Percentiles rank a stretch among this genome's conserved stretches.
These are phyloP conservation scores for Auriscalpium microsporum DNA, from an alignment of 768 basidiomycete species.

Conservation along the genomic window DNA sequence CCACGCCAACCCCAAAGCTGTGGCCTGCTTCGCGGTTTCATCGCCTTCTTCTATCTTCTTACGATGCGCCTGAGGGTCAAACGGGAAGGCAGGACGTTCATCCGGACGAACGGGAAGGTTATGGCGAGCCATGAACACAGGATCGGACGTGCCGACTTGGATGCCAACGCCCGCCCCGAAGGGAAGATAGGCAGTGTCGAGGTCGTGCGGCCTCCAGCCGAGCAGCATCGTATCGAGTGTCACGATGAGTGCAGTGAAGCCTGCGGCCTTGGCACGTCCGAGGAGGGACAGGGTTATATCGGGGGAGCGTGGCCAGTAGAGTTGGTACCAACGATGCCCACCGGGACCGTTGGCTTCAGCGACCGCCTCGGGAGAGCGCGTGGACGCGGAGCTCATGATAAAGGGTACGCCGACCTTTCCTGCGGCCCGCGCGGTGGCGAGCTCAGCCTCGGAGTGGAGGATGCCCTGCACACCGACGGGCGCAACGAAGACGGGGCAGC, in stretches of 20 bases:
- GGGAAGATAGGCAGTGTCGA: slow-evolving; percentile 56
- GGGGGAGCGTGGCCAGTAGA: slow-evolving; percentile 65
- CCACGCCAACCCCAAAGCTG: slow-evolving; percentile 53
- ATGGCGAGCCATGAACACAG: slow-evolving; percentile 62
- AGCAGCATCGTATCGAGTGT: slow-evolving; percentile 68
- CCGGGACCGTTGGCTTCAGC: slow-evolving; percentile 55
- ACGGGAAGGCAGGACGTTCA: slow-evolving; percentile 45
- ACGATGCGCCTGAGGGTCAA: slow-evolving; percentile 42
- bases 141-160: slow-evolving; percentile 65
- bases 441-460: slow-evolving; percentile 61
- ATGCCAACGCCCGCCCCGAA: slow-evolving; percentile 57
- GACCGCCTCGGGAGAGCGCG: slow-evolving; percentile 70
- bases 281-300: slow-evolving; percentile 60
- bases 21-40: slow-evolving; percentile 27
- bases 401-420: slow-evolving; percentile 54
- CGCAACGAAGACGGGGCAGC: slow-evolving; percentile 56
- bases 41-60: slow-evolving; percentile 39
- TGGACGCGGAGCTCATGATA: slow-evolving; percentile 69
- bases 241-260: slow-evolving; percentile 66
- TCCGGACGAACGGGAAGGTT: slow-evolving; percentile 36
- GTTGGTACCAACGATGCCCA: slow-evolving; percentile 70
- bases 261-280: slow-evolving; percentile 52
- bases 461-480: slow-evolving; percentile 70
- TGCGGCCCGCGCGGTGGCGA: slow-evolving; percentile 61
- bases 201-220: slow-evolving; percentile 73